Evolutionary conservation across 148 eudicot genomes (phyloP).

Genomic region (Rhododendron mucronatum): DNA sequence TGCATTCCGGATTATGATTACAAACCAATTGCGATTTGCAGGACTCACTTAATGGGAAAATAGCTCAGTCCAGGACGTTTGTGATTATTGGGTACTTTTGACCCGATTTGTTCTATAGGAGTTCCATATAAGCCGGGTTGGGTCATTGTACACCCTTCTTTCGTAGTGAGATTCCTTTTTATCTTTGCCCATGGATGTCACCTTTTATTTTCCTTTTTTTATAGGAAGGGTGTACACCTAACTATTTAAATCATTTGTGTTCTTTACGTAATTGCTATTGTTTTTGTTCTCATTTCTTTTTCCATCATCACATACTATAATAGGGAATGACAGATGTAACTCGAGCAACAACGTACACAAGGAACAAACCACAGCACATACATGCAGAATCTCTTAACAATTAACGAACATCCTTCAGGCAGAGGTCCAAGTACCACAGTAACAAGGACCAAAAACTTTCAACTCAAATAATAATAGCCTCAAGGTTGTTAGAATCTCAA

Average conservation of each 20-base stretch:
- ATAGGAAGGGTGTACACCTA: not conserved
- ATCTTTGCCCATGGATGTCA: not conserved
- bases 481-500: not conserved
- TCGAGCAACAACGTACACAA: not conserved
- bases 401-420: not conserved
- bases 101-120: not conserved
- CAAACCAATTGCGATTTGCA: not conserved
- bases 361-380: not conserved
- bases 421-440: not conserved
- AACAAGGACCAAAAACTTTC: not conserved
- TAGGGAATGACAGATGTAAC: not conserved
- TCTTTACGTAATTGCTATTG: not conserved
- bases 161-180: not conserved
- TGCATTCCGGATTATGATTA: not conserved
- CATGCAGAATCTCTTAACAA: not conserved
- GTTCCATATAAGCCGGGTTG: not conserved
- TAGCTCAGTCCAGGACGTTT: not conserved
- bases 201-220: too few relatives aligned
- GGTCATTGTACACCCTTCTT: not conserved
- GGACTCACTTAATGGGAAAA: not conserved
- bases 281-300: not conserved
- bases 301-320: not conserved
- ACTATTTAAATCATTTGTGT: not conserved
- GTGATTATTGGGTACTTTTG: not conserved
- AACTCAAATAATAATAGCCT: not conserved